Percentiles rank a stretch among this genome's conserved stretches.
These are phyloP conservation scores for Mycena indigotica DNA, from an alignment of 768 basidiomycete genomes.

Conservation along the genomic window DNA sequence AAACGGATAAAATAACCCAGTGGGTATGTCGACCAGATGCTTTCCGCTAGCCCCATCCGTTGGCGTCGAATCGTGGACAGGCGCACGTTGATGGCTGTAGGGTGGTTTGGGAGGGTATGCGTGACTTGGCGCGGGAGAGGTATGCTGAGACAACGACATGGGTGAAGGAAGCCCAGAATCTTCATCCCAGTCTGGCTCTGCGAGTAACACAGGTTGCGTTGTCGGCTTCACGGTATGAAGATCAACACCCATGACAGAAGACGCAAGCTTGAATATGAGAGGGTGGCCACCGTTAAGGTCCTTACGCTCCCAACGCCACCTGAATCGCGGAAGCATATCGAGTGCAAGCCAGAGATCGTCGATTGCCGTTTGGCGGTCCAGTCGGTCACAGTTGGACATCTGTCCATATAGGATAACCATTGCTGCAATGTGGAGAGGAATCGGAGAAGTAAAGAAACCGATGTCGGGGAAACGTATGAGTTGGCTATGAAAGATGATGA, in stretches of 20 bases:
- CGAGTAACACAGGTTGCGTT: conserved; percentile 46
- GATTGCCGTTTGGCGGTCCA: conserved; percentile 64
- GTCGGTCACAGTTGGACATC: conserved; percentile 74
- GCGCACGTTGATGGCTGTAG: conserved; percentile 35
- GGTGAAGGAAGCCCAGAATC: conserved; percentile 36
- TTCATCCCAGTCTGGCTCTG: conserved; percentile 60
- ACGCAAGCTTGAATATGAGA: conserved; percentile 80
- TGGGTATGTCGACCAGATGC: conserved; percentile 66
- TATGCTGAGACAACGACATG: conserved; percentile 41
- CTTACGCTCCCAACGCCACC: conserved; percentile 91
- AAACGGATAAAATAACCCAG: conserved; percentile 76
- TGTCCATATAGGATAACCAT: conserved; percentile 91
- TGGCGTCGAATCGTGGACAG: conserved; percentile 12
- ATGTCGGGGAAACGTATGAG: conserved; percentile 84
- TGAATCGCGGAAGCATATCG: conserved; percentile 85
- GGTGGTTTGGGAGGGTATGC: conserved; percentile 23
- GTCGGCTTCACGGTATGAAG: conserved; percentile 60
- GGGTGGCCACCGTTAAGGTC: conserved; percentile 80
- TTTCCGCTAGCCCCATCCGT: conserved; percentile 30
- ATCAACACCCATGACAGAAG: conserved; percentile 75
- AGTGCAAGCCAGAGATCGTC: conserved; percentile 88
- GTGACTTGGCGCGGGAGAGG: conserved; percentile 41
- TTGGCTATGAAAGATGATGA: conserved; percentile 81
- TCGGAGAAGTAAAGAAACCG: conserved; percentile 87
- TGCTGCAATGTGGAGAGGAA: conserved; percentile 85